Base-by-base conservation (phyloP, 1,284 basidiomycete genomes). In the Ceratobasidium sp. region DNA sequence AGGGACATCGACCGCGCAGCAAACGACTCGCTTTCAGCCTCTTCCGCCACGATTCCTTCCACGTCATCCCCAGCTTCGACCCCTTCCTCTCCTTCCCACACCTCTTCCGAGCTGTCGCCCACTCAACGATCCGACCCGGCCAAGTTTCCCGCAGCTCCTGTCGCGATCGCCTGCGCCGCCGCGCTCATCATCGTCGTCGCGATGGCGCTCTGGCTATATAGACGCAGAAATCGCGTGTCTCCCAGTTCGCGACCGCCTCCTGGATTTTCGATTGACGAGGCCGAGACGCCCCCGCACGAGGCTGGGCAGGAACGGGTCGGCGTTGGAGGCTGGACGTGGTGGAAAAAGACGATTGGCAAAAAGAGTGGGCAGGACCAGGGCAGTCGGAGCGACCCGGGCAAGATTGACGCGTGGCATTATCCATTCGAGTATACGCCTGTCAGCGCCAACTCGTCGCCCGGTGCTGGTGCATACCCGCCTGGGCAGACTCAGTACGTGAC, bases 381-480 rank as follows among this genome's bases (percentile, higher is more conserved):
- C 48, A 52, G 20, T 8, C 12, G 48, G 50, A 74, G 44, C 20
- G 59, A 74, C 35, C 71, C 71, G 41, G 46, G 59, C 57, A 74
- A 74, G 59, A 64, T 74, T 23, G 71, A 64, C 38, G 59, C 71
- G 3, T 73, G 69, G 69, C 54, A 23, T 14, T 74, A 64, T 52
- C 71, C 71, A 33, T 52, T 74, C 30, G 71, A 74, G 8, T 73
- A 73, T 52, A 64, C 41, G 20, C 59, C 71, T 3, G 23, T 74
- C 16, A 50, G 44, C 48, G 46, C 38, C 12, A 46, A 30, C 18
- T 33, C 54, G 5, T 35, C 23, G 5, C 27, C 70, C 3, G 46
- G 44, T 27, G n/a, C n/a, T 8, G 50, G 16, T 38, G 46, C 18
- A 23, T 23, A 27, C 12, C n/a, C 52, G 23, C 5, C 52, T 23